These are phyloP conservation scores for Fusarium multiceps DNA, from an alignment of 2,329 filamentous ascomycete species.

Conservation along the genomic window DNA sequence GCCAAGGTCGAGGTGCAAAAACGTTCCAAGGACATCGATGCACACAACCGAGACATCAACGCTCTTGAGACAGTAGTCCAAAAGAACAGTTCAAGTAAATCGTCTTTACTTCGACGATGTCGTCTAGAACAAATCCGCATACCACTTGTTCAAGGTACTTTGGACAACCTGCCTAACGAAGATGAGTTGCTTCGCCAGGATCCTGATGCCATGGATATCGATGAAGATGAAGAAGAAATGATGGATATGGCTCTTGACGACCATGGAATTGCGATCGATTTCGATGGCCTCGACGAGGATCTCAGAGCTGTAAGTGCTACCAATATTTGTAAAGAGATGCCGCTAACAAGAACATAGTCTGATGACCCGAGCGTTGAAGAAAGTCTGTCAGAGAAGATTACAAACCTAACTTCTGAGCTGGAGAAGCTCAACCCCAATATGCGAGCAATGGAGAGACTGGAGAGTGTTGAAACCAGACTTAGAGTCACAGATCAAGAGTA, in stretches of 20 bases:
- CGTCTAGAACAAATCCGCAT: slow-evolving; percentile 93
- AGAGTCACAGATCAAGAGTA: slow-evolving; percentile 89
- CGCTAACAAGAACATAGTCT: slow-evolving; percentile 62
- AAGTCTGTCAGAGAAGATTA: slow-evolving; percentile 80
- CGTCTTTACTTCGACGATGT: slow-evolving; percentile 85
- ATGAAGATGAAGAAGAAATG: slow-evolving; percentile 71
- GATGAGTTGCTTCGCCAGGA: slow-evolving; percentile 81
- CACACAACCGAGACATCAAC: slow-evolving; percentile 76
- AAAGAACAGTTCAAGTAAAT: slow-evolving; percentile 84
- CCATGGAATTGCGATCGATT: slow-evolving; percentile 92
- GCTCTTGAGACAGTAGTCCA: slow-evolving; percentile 87
- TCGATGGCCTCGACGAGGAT: slow-evolving; percentile 82
- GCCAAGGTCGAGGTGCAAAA: slow-evolving; percentile 85
- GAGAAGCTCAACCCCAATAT: slow-evolving; percentile 98
- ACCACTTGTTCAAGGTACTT: slow-evolving; percentile 78
- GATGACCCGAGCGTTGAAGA: slow-evolving; percentile 78
- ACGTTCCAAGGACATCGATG: slow-evolving; percentile 85
- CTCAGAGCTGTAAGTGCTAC: slow-evolving; percentile 74
- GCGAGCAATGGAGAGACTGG: slow-evolving; percentile 91
- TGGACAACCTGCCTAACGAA: slow-evolving; percentile 89
- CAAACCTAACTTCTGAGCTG: slow-evolving; percentile 78
- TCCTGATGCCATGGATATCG: slow-evolving; percentile 91
- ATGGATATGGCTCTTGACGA: slow-evolving; percentile 79
- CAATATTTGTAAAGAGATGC: not conserved
- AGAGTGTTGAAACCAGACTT: slow-evolving; percentile 84